phyloP scores from a whole-genome alignment of 306 rosid genomes.

The Lablab purpureus region DNA sequence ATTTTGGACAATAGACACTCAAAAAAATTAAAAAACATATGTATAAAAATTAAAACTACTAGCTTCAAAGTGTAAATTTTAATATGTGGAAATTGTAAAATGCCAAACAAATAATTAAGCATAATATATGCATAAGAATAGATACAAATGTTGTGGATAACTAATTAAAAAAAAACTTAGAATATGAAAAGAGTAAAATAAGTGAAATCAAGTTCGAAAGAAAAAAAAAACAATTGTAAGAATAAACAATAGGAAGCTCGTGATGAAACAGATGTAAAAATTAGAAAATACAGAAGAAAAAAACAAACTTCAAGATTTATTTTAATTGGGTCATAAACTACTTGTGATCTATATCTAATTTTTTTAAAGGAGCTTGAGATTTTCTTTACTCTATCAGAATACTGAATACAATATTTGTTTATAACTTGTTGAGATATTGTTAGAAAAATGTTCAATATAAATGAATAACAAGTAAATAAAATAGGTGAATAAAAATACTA shows the following conservation, averaged over 20 bases:
- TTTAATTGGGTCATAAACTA: background rate
- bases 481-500: no score
- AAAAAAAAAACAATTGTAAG: background rate
- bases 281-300: background rate
- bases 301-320: background rate
- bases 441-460: background rate
- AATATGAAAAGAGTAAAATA: background rate
- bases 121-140: no score
- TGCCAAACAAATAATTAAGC: no score
- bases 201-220: no score
- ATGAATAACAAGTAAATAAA: no score
- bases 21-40: no score
- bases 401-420: background rate
- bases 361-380: background rate
- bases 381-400: background rate
- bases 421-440: background rate
- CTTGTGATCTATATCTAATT: background rate
- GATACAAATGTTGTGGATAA: background rate
- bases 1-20: no score
- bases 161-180: background rate
- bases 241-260: background rate
- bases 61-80: no score
- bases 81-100: no score
- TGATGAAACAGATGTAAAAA: background rate
- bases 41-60: no score